Evolutionary conservation across 352 stramenopile genomes (phyloP).

Genomic region (Phytophthora constricta): DNA sequence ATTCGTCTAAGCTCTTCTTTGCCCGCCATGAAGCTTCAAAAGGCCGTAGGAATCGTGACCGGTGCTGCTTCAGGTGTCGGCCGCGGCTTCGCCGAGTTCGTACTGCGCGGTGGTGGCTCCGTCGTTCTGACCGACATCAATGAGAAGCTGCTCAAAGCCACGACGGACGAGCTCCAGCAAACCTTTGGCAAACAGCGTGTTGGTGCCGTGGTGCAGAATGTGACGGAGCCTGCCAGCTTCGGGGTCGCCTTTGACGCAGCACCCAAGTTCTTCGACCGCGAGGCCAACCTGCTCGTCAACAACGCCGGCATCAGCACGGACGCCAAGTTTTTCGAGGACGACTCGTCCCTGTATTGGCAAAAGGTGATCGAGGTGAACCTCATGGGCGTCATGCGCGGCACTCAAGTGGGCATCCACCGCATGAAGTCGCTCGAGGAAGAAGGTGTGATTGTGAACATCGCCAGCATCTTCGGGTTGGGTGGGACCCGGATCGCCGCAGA

Average conservation of each 20-base stretch:
- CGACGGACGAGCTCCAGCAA: constrained; percentile 43
- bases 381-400: constrained; percentile 58
- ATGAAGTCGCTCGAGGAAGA: constrained; percentile 44
- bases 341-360: constrained; percentile 21
- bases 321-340: constrained; percentile 36
- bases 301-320: constrained; percentile 62
- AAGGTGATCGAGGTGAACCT: constrained; percentile 55
- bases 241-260: constrained; percentile 49
- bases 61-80: constrained; percentile 55
- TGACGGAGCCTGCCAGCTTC: constrained; percentile 57
- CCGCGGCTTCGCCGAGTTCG: constrained; percentile 49
- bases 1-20: too few relatives aligned
- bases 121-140: constrained; percentile 70
- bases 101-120: constrained; percentile 53
- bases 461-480: constrained; percentile 54
- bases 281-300: constrained; percentile 67
- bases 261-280: constrained; percentile 45
- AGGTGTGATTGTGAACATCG: constrained; percentile 59
- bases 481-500: constrained; percentile 49
- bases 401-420: constrained; percentile 51
- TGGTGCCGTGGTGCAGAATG: constrained; percentile 52
- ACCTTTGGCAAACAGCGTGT: constrained; percentile 47
- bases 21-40: constrained; percentile 49
- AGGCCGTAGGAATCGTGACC: constrained; percentile 56
- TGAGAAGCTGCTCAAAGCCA: constrained; percentile 43